phyloP scores from a whole-genome alignment of 257 asterid species.

The Solanum pinnatisectum region DNA sequence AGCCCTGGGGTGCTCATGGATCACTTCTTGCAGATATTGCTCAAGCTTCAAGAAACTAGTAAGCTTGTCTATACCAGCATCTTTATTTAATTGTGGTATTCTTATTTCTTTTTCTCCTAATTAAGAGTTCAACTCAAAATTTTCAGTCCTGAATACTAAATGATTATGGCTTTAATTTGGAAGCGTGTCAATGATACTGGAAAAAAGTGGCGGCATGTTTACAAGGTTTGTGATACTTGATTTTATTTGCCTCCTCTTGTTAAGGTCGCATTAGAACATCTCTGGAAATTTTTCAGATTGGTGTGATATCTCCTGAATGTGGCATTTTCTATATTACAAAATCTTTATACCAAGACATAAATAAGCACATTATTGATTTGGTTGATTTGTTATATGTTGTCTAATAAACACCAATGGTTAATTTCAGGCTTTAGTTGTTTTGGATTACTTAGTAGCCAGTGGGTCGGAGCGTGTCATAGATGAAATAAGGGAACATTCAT shows the following conservation, averaged over 20 bases:
- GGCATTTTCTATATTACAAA: not conserved
- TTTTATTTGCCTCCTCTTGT: not conserved
- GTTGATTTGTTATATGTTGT: not conserved
- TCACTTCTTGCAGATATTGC: constrained; percentile 89
- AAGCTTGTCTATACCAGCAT: constrained; percentile 1
- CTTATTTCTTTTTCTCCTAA: constrained; percentile 9
- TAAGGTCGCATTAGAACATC: not conserved
- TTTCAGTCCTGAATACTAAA: constrained; percentile 86
- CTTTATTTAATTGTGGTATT: not conserved
- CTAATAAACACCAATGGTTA: not conserved
- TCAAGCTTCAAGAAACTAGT: constrained; percentile 82
- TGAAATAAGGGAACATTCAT: constrained; percentile 89
- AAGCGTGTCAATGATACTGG: constrained; percentile 93
- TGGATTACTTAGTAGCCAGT: constrained; percentile 92
- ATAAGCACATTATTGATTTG: not conserved
- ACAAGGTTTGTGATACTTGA: constrained; percentile 52
- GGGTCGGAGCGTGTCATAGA: constrained; percentile 93
- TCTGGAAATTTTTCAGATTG: not conserved
- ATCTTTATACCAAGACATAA: not conserved
- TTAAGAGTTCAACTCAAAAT: constrained; percentile 1
- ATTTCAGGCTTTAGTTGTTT: constrained; percentile 73
- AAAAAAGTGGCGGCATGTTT: constrained; percentile 95
- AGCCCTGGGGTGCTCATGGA: constrained; percentile 99
- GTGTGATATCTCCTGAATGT: not conserved
- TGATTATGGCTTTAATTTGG: constrained; percentile 91